Evolutionary conservation across 2,329 filamentous ascomycete genomes (phyloP).

Genomic region (Exophiala lecanii-corni): DNA sequence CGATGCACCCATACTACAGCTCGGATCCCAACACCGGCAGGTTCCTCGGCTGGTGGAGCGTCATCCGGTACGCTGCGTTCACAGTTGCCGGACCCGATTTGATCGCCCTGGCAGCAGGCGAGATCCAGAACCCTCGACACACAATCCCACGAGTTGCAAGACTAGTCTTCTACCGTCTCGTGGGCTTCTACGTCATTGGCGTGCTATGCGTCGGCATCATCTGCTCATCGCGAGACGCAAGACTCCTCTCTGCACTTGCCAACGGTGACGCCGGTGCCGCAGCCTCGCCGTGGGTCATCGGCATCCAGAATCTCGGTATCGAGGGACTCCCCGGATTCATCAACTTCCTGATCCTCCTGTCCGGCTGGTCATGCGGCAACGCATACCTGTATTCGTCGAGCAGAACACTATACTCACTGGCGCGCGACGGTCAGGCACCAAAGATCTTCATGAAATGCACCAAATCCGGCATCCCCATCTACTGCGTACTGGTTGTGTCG

Average conservation of each 20-base stretch:
- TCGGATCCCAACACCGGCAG: slow-evolving; percentile 56
- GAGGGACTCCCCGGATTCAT: slow-evolving; percentile 66
- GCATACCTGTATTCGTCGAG: slow-evolving; percentile 56
- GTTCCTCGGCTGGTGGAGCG: slow-evolving; percentile 69
- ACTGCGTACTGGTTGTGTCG: slow-evolving; percentile 62
- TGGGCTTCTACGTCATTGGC: slow-evolving; percentile 67
- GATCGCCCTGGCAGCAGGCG: slow-evolving; percentile 55
- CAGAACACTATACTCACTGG: slow-evolving; percentile 46
- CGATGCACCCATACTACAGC: slow-evolving; percentile 63
- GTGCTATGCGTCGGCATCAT: slow-evolving; percentile 64
- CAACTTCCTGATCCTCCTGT: slow-evolving; percentile 69
- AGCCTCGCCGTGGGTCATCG: slow-evolving; percentile 68
- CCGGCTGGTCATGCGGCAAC: slow-evolving; percentile 65
- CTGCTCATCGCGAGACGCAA: slow-evolving; percentile 60
- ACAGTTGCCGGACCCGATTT: slow-evolving; percentile 61
- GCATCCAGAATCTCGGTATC: slow-evolving; percentile 57
- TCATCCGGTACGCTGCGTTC: slow-evolving; percentile 64
- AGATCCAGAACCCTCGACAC: slow-evolving; percentile 63
- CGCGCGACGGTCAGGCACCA: slow-evolving; percentile 48
- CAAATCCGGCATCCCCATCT: slow-evolving; percentile 57
- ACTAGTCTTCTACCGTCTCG: slow-evolving; percentile 69
- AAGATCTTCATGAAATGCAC: slow-evolving; percentile 56
- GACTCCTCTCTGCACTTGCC: slow-evolving; percentile 55
- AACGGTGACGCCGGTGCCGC: slow-evolving; percentile 58
- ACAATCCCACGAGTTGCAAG: slow-evolving; percentile 69